Evolutionary conservation across 768 basidiomycete genomes (phyloP), one percentile per base, ranked within the genome.

Genomic region (Daedaleopsis sinensis): DNA sequence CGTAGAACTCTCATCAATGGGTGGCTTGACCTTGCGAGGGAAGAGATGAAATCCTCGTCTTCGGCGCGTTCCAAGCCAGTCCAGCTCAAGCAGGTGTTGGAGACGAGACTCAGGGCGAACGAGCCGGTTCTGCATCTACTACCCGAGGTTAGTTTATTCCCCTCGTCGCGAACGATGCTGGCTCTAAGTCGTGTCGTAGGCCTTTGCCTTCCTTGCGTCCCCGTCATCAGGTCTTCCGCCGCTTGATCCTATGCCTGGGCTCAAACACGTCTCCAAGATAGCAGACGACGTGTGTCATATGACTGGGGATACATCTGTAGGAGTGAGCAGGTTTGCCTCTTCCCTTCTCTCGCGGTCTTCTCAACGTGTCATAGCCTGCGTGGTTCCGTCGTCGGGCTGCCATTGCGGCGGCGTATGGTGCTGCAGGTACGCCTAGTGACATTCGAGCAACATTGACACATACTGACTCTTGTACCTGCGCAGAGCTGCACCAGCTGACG

Each of bases 401-500:
- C 1, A 68, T 93, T 35, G 85, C 89, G 8, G 79, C 82, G 1
- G 76, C 90, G 15, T 94, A 94, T 66, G 79, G 83, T 15, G 86
- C 88, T n/a, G 84, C 90, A 38, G 58, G 59, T 62, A 44, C 23
- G 57, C 35, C 9, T 44, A 18, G 19, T 16, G n/a, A 43, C 4
- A 42, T 15, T 21, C 43, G 8, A n/a, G 3, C 36, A 27, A 4
- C 3, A 12, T 42, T 10, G 3, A 23, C 46, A 32, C 43, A 43
- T 43, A 32, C 24, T 43, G 47, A 52, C n/a, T n/a, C n/a, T n/a
- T n/a, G 11, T n/a, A 13, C 19, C 24, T 57, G 32, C 27, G 27
- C 64, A 87, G 92, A 94, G 74, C 77, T 94, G 16, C 92, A 93
- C 68, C 92, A 94, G 69, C 70, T 94, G n/a, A 81, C 84, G 0